Percentiles rank a stretch among this genome's conserved stretches.
Conservation (phyloP, 2,329 filamentous ascomycete species). For the Talaromyces marneffei region DNA sequence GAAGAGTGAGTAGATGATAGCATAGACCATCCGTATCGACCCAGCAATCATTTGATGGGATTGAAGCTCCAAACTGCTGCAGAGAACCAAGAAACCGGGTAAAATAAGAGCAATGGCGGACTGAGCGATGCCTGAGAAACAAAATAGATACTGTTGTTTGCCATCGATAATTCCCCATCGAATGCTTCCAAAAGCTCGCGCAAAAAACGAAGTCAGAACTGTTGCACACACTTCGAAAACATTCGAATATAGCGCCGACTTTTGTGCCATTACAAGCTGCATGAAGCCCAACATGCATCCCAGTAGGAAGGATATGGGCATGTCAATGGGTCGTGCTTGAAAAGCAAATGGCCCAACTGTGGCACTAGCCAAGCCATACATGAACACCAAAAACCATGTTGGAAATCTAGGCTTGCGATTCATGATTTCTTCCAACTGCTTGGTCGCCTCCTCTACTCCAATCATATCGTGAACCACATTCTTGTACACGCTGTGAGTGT, state of each 20-base stretch:
- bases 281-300: slow-evolving; percentile 67
- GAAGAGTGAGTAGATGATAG: slow-evolving; percentile 64
- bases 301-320: slow-evolving; percentile 69
- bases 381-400: slow-evolving; percentile 50
- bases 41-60: slow-evolving; percentile 62
- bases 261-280: slow-evolving; percentile 67
- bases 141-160: slow-evolving; percentile 47
- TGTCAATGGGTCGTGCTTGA: slow-evolving; percentile 65
- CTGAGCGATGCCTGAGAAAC: slow-evolving; percentile 64
- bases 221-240: slow-evolving; percentile 60
- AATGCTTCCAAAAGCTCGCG: slow-evolving; percentile 62
- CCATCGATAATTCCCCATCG: slow-evolving; percentile 32
- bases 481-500: slow-evolving; percentile 42
- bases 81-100: slow-evolving; percentile 59
- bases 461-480: slow-evolving; percentile 41
- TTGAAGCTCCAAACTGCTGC: slow-evolving; percentile 58
- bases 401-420: slow-evolving; percentile 50
- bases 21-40: slow-evolving; percentile 63
- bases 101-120: slow-evolving; percentile 65
- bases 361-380: slow-evolving; percentile 70
- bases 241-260: slow-evolving; percentile 61
- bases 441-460: slow-evolving; percentile 37
- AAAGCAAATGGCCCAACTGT: slow-evolving; percentile 75
- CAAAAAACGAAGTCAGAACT: slow-evolving; percentile 61
- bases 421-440: slow-evolving; percentile 48